Conservation (phyloP, 2,329 filamentous ascomycete genomes). For the Helicocarpus griseus region DNA sequence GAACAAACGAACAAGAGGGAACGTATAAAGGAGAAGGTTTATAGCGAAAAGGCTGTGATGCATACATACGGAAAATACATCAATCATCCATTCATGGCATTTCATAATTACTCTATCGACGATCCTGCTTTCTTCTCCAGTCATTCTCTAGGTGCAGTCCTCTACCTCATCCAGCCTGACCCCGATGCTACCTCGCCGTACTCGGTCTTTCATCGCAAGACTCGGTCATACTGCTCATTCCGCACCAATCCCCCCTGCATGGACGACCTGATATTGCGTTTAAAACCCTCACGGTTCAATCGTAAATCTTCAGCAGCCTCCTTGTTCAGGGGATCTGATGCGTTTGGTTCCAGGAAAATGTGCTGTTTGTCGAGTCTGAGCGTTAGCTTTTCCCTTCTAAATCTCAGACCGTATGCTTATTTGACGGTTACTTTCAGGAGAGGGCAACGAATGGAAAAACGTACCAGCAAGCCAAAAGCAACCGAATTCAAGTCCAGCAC, state of each 20-base stretch:
- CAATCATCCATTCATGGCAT: not conserved
- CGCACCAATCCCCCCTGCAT: conserved; percentile 75
- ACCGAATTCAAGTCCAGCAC: conserved; percentile 94
- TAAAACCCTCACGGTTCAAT: conserved; percentile 76
- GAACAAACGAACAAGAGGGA: not conserved
- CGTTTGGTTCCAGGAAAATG: conserved; percentile 94
- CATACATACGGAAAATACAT: not conserved
- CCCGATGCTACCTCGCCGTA: not conserved
- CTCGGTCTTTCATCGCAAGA: conserved; percentile 47
- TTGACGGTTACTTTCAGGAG: not conserved
- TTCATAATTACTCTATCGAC: not conserved
- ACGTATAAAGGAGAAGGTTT: too few species aligned
- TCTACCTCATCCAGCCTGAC: not conserved
- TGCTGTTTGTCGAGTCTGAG: conserved; percentile 54
- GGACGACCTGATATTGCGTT: conserved; percentile 73
- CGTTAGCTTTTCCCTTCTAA: too few species aligned
- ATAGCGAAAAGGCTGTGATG: too few species aligned
- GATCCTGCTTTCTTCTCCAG: not conserved
- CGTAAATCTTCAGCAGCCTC: conserved; percentile 91
- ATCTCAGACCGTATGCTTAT: too few species aligned
- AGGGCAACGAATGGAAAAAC: conserved; percentile 12
- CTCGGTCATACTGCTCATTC: conserved; percentile 65
- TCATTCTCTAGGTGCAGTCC: not conserved
- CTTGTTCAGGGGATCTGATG: conserved; percentile 95
- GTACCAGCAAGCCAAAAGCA: conserved; percentile 81